phyloP scores from a whole-genome alignment of 1,284 basidiomycete genomes.

The Lentinula novae-zelandiae region DNA sequence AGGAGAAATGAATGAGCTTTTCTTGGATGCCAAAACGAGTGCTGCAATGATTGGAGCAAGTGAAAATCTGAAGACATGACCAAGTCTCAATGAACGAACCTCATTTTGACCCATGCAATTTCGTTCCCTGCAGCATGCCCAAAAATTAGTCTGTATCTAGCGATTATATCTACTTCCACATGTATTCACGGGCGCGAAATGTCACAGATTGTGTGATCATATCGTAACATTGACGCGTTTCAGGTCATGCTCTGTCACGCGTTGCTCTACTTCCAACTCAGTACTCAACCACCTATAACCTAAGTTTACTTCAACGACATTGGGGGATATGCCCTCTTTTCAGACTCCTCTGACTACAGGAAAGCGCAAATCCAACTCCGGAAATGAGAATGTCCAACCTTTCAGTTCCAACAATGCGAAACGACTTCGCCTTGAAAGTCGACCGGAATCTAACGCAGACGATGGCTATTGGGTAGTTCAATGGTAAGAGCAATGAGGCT shows the following conservation, averaged over 20 bases:
- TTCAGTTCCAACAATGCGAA: not conserved
- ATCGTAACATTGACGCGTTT: not conserved
- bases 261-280: not conserved
- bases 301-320: not conserved
- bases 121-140: not conserved
- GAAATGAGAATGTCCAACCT: not conserved
- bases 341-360: not conserved
- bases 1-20: slow-evolving; percentile 88
- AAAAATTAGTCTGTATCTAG: no score
- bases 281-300: not conserved
- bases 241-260: not conserved
- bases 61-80: not conserved
- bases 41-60: slow-evolving; percentile 49
- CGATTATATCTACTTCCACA: no score
- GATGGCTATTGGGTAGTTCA: slow-evolving; percentile 14
- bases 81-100: not conserved
- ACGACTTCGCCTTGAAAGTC: not conserved
- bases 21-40: slow-evolving; percentile 89
- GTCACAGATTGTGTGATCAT: not conserved
- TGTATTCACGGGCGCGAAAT: not conserved
- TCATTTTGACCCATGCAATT: not conserved
- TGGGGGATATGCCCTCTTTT: slow-evolving; percentile 1
- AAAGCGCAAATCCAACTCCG: not conserved
- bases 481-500: slow-evolving; percentile 1
- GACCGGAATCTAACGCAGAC: not conserved